Evolutionary conservation across 495 filamentous ascomycete genomes (phyloP), one percentile per base, ranked within the genome.

Genomic region (Annulohypoxylon nitens): DNA sequence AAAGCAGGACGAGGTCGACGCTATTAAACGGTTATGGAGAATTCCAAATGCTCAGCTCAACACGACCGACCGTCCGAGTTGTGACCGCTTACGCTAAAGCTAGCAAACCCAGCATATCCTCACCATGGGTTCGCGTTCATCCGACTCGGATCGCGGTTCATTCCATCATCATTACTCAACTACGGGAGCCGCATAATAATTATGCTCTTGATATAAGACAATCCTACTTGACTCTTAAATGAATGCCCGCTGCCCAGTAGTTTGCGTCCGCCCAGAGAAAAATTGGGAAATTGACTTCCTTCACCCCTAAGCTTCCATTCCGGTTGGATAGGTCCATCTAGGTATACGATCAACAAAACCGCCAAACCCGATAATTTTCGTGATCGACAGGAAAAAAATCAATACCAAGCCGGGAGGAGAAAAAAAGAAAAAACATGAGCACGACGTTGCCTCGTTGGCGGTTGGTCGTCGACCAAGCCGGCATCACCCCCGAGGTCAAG

Each of bases 401-500:
- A 47, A 47, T 12, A 47, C 43, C 14, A 20, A 20, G 43, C 43
- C 7, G 18, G 43, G 7, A 11, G 25, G 48, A 26, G 48, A 8
- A 51, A 14, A 16, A 45, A 53, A 30, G 14, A 14, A 3, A 30
- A 33, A n/a, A 16, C 7, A 26, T 20, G 30, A 20, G 53, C 30
- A 33, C 18, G 33, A 20, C n/a, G 33, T 7, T 57, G n/a, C 30
- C 53, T 11, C 33, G n/a, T 37, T 57, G 53, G 53, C 53, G 53
- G 3, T 33, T 57, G 53, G 53, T 57, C 30, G 9, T 57, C 53
- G 53, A 57, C 53, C 53, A 57, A 4, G 53, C 53, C 33, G 53
- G 53, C 20, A 37, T 57, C 14, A 57, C 53, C 1, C 53, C 53
- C 7, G 53, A 37, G 30, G 53, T 57, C 53, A 33, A n/a, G 33